Conservation (phyloP, 352 stramenopile species). For the Plasmopara viticola region DNA sequence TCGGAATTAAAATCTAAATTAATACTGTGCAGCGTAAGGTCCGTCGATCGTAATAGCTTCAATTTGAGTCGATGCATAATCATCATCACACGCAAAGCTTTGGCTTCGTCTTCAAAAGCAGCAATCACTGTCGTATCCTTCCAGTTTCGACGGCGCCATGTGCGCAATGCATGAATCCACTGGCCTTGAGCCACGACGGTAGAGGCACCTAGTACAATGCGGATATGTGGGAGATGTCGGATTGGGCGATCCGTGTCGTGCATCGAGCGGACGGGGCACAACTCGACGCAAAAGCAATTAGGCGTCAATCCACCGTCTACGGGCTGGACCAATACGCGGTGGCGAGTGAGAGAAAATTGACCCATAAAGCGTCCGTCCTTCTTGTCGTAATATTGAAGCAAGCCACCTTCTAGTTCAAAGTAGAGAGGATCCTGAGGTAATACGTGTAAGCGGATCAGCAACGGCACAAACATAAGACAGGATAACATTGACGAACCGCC, state of each 20-base stretch:
- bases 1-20: constrained; percentile 12
- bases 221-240: constrained; percentile 45
- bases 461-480: background rate
- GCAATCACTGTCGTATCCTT: constrained; percentile 56
- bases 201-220: constrained; percentile 54
- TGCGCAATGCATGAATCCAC: constrained; percentile 65
- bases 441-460: constrained; percentile 1
- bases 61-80: constrained; percentile 56
- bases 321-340: constrained; percentile 48
- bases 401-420: constrained; percentile 61
- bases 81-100: constrained; percentile 62
- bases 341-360: constrained; percentile 64
- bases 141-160: constrained; percentile 76
- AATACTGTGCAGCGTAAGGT: constrained; percentile 46
- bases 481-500: constrained; percentile 19
- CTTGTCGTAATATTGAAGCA: constrained; percentile 72
- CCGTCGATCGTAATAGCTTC: constrained; percentile 44
- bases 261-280: constrained; percentile 66
- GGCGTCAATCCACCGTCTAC: constrained; percentile 38
- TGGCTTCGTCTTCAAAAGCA: constrained; percentile 57
- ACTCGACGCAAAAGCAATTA: constrained; percentile 65
- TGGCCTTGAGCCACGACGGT: constrained; percentile 37
- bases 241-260: constrained; percentile 71
- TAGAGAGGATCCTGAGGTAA: constrained; percentile 59
- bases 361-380: constrained; percentile 66